phyloP scores from a whole-genome alignment of 805 yeast genomes.

The Candida qinlingensis region DNA sequence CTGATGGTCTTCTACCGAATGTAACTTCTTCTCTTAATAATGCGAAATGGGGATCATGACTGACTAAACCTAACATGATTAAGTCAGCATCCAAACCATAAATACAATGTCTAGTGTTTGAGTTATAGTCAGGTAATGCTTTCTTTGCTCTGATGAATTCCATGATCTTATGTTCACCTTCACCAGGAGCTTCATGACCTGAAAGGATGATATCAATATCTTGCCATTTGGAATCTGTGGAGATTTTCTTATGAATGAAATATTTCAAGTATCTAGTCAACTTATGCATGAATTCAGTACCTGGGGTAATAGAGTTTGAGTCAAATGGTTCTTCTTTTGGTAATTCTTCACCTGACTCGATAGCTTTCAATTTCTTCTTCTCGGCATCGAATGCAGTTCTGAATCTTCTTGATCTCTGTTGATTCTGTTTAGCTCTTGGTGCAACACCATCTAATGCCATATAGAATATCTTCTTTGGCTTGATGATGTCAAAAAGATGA shows the following conservation, averaged over 20 bases:
- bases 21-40: constrained; percentile 91
- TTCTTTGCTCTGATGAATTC: constrained; percentile 89
- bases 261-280: constrained; percentile 78
- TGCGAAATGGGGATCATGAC: constrained; percentile 96
- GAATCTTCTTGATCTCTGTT: constrained; percentile 93
- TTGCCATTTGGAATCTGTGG: constrained; percentile 92
- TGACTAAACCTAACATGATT: constrained; percentile 91
- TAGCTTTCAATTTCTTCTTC: constrained; percentile 66
- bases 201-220: constrained; percentile 83
- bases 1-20: constrained; percentile 55
- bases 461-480: constrained; percentile 80
- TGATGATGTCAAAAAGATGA: constrained; percentile 81
- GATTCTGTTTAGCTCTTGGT: constrained; percentile 98
- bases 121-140: constrained; percentile 78
- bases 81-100: constrained; percentile 98
- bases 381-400: constrained; percentile 93
- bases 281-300: constrained; percentile 95
- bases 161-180: constrained; percentile 99
- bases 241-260: constrained; percentile 87
- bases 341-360: constrained; percentile 62
- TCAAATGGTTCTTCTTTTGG: constrained; percentile 88
- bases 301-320: constrained; percentile 93
- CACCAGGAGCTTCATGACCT: constrained; percentile 98
- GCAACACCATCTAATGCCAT: constrained; percentile 99
- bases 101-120: constrained; percentile 92